Evolutionary conservation across 1,139 yeast species (phyloP).

Genomic region (Geotrichum aggregatum): DNA sequence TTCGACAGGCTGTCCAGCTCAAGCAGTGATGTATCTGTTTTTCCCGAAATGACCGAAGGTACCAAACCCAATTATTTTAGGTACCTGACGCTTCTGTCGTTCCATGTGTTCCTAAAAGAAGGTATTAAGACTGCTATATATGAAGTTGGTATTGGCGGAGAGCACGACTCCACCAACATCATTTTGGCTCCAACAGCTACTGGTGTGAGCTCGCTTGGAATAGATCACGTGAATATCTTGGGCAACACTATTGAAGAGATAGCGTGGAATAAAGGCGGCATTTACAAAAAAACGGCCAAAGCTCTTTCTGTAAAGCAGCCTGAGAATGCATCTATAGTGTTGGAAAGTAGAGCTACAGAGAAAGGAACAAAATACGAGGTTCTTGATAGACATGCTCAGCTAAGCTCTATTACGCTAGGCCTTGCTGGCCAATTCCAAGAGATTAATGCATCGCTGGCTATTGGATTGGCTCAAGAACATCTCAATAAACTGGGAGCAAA

Average conservation of each 20-base stretch:
- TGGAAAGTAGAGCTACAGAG: conserved; percentile 66
- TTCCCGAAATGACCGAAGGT: conserved; percentile 69
- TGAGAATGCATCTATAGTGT: conserved; percentile 44
- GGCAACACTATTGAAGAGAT: conserved; percentile 87
- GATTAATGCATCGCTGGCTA: conserved; percentile 83
- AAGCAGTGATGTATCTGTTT: conserved; percentile 50
- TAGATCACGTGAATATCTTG: conserved; percentile 86
- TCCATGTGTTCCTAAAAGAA: conserved; percentile 83
- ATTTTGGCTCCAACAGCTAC: conserved; percentile 76
- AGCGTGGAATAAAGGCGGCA: conserved; percentile 96
- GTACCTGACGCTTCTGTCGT: conserved; percentile 80
- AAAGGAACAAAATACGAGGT: conserved; percentile 47
- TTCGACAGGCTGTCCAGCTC: conserved; percentile 76
- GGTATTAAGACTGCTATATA: conserved; percentile 89
- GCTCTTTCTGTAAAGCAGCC: conserved; percentile 67
- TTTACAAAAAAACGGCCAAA: conserved; percentile 63
- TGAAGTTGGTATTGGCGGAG: conserved; percentile 98
- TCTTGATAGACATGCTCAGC: conserved; percentile 45
- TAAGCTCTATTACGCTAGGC: conserved; percentile 52
- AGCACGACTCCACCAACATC: conserved; percentile 89
- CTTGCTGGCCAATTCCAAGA: conserved; percentile 83
- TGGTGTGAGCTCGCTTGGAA: conserved; percentile 82
- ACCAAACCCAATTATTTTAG: conserved; percentile 92
- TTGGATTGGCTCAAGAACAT: conserved; percentile 65
- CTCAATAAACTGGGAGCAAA: conserved; percentile 47